Conservation (phyloP, 805 yeast species). For the Lachancea lanzarotensis region DNA sequence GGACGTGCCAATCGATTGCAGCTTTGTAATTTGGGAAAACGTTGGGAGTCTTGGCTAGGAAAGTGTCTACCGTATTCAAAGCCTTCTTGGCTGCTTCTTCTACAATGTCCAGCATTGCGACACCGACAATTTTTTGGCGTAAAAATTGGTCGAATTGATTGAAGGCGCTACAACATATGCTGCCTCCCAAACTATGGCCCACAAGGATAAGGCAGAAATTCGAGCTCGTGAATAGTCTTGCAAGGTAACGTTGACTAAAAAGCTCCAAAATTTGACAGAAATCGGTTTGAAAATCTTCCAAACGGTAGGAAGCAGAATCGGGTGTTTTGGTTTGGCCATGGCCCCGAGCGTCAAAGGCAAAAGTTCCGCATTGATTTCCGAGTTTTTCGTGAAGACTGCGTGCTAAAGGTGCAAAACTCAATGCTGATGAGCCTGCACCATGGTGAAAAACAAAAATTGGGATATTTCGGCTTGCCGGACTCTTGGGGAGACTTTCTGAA, state of each 20-base stretch:
- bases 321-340: constrained; percentile 54
- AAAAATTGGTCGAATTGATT: constrained; percentile 17
- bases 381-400: constrained; percentile 28
- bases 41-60: constrained; percentile 59
- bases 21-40: constrained; percentile 44
- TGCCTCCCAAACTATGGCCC: constrained; percentile 93
- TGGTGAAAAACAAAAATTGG: constrained; percentile 78
- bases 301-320: constrained; percentile 31
- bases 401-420: constrained; percentile 61
- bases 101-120: constrained; percentile 82
- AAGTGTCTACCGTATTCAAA: constrained; percentile 57
- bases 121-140: constrained; percentile 45
- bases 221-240: constrained; percentile 5
- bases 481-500: background rate
- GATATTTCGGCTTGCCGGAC: constrained; percentile 11
- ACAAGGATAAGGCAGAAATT: constrained; percentile 45
- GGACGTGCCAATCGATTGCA: constrained; percentile 83
- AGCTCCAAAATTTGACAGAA: constrained; percentile 40
- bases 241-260: constrained; percentile 28
- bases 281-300: constrained; percentile 54
- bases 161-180: constrained; percentile 59
- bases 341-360: constrained; percentile 77
- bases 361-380: constrained; percentile 49
- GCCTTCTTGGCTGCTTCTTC: constrained; percentile 86
- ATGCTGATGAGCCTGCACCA: constrained; percentile 90